phyloP scores from a whole-genome alignment of 2,329 filamentous ascomycete species.

The Cladorrhinum sp. region DNA sequence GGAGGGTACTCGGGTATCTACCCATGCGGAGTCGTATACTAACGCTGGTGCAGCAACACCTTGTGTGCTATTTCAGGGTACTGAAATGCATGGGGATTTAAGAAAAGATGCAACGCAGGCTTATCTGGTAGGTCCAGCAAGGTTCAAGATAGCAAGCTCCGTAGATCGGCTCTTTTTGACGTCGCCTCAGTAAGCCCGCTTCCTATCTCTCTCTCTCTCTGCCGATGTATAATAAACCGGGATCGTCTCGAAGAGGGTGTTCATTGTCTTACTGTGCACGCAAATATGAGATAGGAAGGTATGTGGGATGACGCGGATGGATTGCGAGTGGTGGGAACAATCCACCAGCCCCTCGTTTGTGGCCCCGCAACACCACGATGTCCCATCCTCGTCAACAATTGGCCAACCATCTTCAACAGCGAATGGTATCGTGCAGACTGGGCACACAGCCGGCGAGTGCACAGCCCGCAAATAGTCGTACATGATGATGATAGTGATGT shows the following conservation, averaged over 20 bases:
- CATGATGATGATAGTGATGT: neutral
- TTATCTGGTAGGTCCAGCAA: neutral
- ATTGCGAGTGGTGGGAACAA: neutral
- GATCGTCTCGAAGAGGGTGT: neutral
- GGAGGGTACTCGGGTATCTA: neutral
- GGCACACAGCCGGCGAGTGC: neutral
- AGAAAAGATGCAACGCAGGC: neutral
- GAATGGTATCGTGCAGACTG: neutral
- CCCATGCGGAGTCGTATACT: no score
- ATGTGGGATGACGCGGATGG: neutral
- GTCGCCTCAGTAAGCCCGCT: neutral
- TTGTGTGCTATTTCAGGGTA: neutral
- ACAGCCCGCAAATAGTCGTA: neutral
- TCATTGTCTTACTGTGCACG: neutral
- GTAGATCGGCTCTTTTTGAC: neutral
- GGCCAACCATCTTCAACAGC: slow-evolving; percentile 4
- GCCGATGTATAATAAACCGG: neutral
- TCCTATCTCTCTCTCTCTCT: neutral
- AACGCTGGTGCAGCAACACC: no score
- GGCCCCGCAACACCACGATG: slow-evolving; percentile 23
- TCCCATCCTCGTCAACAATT: slow-evolving; percentile 17
- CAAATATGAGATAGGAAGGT: neutral
- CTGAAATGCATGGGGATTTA: no score
- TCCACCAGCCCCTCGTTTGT: slow-evolving; percentile 15
- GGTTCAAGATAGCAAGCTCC: neutral